These are phyloP conservation scores for Batrachochytrium dendrobatidis DNA, from an alignment of 371 early-diverging fungal genomes.

Conservation along the genomic window DNA sequence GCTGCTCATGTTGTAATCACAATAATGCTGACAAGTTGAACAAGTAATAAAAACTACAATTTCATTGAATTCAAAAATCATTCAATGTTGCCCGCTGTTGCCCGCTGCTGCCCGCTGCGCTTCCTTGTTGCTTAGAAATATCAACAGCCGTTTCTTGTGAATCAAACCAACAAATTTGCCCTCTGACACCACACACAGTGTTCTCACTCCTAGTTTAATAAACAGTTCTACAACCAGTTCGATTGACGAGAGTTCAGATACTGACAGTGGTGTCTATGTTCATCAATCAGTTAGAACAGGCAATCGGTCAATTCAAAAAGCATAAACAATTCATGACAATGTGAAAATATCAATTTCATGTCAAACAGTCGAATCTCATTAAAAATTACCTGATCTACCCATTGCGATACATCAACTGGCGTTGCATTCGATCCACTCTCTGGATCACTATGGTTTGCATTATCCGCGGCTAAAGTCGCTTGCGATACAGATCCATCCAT, in stretches of 20 bases:
- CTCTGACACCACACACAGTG: constrained; percentile 33
- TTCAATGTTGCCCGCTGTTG: too few species aligned
- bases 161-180: constrained; percentile 66
- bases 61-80: too few species aligned
- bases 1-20: too few species aligned
- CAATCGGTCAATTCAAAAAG: too few species aligned
- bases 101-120: neutral
- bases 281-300: neutral
- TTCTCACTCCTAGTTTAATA: constrained; percentile 65
- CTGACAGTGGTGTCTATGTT: constrained; percentile 67
- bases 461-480: too few species aligned
- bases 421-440: neutral
- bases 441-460: neutral
- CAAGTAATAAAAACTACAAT: too few species aligned
- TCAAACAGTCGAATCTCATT: too few species aligned
- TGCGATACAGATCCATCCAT: too few species aligned
- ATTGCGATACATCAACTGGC: constrained; percentile 54
- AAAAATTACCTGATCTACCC: constrained; percentile 55
- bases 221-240: constrained; percentile 84
- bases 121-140: constrained; percentile 35
- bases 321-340: too few species aligned
- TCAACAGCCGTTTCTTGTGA: constrained; percentile 64
- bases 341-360: too few species aligned
- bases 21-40: too few species aligned
- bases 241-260: constrained; percentile 67